Base-by-base conservation (phyloP, 441 rosid genomes). In the Pelargonium citronellum region DNA sequence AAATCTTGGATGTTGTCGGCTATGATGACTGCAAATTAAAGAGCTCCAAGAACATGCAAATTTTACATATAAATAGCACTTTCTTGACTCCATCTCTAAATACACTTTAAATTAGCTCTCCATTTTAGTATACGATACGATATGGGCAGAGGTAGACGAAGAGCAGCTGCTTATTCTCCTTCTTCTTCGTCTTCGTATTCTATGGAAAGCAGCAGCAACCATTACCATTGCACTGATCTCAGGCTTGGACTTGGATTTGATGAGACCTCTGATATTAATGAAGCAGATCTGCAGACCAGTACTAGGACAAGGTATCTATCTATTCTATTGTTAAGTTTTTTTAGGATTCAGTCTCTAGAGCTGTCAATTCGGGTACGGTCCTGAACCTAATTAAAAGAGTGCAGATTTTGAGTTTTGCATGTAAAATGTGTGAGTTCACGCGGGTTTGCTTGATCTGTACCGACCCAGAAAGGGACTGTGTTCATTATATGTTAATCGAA, bases 1-100 rank as follows among this genome's bases (percentile, higher is more conserved):
- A 51, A 51, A 51, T 13, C 58, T 51, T 51, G 58, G 58, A 51
- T 51, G 58, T n/a, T 51, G 58, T 51, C 58, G 58, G 58, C 58
- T 51, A n/a, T 51, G 17, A 51, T n/a, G 58, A 51, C 58, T 51
- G 58, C 58, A 51, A 51, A 51, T 51, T 17, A 51, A 51, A 51
- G 16, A n/a, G 37, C 37, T 13, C 58, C 58, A 13, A 3, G 13
- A 2, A 51, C 58, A 4, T 51, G 17, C 58, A 51, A 51, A 51
- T 1, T 17, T 12, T 13, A 49, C 57, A 49, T 15, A 49, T 49
- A 49, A 49, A 49, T 49, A 49, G 5, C 57, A 3, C 5, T 30
- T 30, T 30, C 37, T 30, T 30, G 5, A 30, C 37, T 30, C 37
- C 37, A 30, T 30, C 3, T 30, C 37, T 30, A 30, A 30, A 30